These are phyloP conservation scores for Larix kaempferi DNA, from an alignment of 75 land plant genomes.

Conservation along the genomic window DNA sequence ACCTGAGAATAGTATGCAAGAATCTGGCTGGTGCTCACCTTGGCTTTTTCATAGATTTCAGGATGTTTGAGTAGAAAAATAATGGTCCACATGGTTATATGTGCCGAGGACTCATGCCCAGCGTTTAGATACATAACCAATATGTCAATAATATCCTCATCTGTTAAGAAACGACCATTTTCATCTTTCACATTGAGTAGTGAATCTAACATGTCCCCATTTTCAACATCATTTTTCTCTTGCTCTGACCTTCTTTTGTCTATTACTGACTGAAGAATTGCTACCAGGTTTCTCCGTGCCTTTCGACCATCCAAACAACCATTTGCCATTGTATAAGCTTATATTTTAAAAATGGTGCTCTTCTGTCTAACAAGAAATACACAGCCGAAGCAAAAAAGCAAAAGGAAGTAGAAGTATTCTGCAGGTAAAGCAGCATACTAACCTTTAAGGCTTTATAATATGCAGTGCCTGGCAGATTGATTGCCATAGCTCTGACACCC, in stretches of 20 bases:
- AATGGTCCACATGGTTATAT: conserved; percentile 68
- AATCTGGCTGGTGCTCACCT: conserved; percentile 27
- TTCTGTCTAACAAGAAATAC: background rate
- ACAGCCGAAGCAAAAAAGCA: background rate
- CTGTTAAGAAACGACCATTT: conserved; percentile 40
- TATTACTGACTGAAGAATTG: conserved; percentile 44
- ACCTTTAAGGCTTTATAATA: conserved; percentile 76
- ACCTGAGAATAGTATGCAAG: background rate
- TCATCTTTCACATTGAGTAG: conserved; percentile 55
- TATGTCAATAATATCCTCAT: conserved; percentile 67
- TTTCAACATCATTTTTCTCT: conserved; percentile 7
- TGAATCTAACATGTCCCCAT: conserved; percentile 52
- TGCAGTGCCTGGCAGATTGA: conserved; percentile 73
- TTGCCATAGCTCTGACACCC: conserved; percentile 79
- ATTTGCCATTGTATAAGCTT: background rate
- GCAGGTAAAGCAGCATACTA: background rate
- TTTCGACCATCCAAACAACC: conserved; percentile 11
- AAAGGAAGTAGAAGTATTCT: background rate
- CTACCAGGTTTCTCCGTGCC: conserved; percentile 57
- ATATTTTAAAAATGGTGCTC: background rate
- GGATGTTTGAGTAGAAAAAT: conserved; percentile 49
- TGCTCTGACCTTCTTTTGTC: conserved; percentile 26
- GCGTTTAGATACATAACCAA: conserved; percentile 68
- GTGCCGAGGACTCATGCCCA: conserved; percentile 74
- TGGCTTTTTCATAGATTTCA: conserved; percentile 40